Evolutionary conservation across 2,329 filamentous ascomycete genomes (phyloP).

Genomic region (Pezicula radicicola): DNA sequence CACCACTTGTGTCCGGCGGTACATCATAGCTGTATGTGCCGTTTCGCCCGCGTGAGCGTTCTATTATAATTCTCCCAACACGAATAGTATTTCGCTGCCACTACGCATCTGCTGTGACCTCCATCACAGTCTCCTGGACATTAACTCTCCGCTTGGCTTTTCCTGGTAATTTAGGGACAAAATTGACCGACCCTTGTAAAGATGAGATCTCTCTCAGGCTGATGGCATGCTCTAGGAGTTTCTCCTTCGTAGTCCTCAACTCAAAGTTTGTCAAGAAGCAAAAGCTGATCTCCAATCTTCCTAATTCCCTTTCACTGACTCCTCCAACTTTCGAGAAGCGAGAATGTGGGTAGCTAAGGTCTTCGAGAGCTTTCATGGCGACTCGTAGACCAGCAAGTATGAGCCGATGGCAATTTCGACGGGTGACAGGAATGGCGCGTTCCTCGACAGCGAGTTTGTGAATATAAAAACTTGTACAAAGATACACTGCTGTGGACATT

Average conservation of each 20-base stretch:
- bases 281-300: conserved; percentile 83
- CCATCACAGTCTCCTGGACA: conserved; percentile 19
- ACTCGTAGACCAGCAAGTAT: conserved; percentile 81
- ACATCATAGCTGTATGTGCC: too few relatives aligned
- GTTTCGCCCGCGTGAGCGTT: too few relatives aligned
- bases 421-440: conserved; percentile 74
- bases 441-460: conserved; percentile 77
- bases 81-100: background rate
- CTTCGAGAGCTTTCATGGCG: conserved; percentile 93
- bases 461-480: conserved; percentile 86
- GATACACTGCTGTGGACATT: conserved; percentile 89
- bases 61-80: too few relatives aligned
- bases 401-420: conserved; percentile 81
- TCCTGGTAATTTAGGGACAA: conserved; percentile 24
- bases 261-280: conserved; percentile 86
- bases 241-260: conserved; percentile 59
- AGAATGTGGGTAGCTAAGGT: conserved; percentile 80
- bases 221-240: conserved; percentile 48
- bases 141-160: conserved; percentile 19
- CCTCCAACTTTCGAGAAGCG: conserved; percentile 86
- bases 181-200: conserved; percentile 28
- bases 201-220: conserved; percentile 33
- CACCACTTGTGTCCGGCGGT: too few relatives aligned
- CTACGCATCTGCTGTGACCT: conserved; percentile 24
- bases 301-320: conserved; percentile 77